Conservation (phyloP, 1,284 basidiomycete species). For the Cryptococcus jaspeensis region DNA sequence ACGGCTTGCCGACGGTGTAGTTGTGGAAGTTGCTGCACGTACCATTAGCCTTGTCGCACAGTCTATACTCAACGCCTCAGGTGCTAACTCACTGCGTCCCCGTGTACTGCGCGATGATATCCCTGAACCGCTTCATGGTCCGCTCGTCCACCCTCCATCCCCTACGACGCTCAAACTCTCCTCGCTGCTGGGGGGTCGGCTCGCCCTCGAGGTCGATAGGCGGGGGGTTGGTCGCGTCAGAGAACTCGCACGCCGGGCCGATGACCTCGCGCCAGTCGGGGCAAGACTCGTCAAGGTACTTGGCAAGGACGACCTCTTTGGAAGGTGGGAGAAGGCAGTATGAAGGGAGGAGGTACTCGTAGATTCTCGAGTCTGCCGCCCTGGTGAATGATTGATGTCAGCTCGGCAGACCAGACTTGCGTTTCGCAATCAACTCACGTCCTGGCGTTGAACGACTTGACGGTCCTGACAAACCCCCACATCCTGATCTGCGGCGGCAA, state of each 20-base stretch:
- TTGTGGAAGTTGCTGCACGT: conserved; percentile 87
- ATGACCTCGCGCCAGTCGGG: conserved; percentile 45
- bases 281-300: conserved; percentile 51
- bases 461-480: conserved; percentile 84
- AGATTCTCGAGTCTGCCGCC: conserved; percentile 88
- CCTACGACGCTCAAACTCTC: conserved; percentile 45
- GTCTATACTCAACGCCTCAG: too few relatives aligned
- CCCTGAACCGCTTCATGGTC: conserved; percentile 61
- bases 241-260: conserved; percentile 37
- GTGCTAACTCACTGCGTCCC: conserved; percentile 55
- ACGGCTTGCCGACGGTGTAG: conserved; percentile 87
- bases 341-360: conserved; percentile 95
- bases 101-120: conserved; percentile 64
- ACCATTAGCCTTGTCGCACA: conserved; percentile 1
- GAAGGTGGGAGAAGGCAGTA: conserved; percentile 92
- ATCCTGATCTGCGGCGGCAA: conserved; percentile 88
- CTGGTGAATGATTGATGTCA: conserved; percentile 50
- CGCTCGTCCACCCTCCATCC: conserved; percentile 66
- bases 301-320: conserved; percentile 65
- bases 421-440: conserved; percentile 57
- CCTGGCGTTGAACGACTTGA: conserved; percentile 90
- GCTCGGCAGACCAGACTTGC: not conserved
- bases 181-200: conserved; percentile 28
- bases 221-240: conserved; percentile 45
- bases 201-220: conserved; percentile 33